phyloP scores from a whole-genome alignment of 2,329 filamentous ascomycete species.

The Daldinia eschscholtzii region DNA sequence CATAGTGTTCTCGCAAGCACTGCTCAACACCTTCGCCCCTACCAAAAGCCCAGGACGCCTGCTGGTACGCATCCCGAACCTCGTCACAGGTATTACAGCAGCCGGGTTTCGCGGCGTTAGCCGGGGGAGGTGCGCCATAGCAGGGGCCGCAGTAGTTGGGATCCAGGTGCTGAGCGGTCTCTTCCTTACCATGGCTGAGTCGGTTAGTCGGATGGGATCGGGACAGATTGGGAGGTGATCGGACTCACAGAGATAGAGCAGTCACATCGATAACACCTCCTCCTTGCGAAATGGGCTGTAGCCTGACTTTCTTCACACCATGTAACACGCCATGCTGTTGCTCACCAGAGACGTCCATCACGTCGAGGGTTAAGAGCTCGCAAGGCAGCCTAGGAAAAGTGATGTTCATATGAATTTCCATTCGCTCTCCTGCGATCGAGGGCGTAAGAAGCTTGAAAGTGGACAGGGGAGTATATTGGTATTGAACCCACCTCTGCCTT shows the following conservation, averaged over 20 bases:
- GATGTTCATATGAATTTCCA: constrained; percentile 99
- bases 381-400: constrained; percentile 95
- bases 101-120: constrained; percentile 79
- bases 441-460: constrained; percentile 45
- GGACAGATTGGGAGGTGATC: not conserved
- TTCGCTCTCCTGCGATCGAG: constrained; percentile 77
- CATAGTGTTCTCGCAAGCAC: constrained; percentile 94
- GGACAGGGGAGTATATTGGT: constrained; percentile 22
- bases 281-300: constrained; percentile 79
- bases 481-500: constrained; percentile 80
- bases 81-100: constrained; percentile 99
- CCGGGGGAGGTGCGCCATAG: constrained; percentile 84
- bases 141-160: constrained; percentile 94
- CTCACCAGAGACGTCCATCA: constrained; percentile 99
- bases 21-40: constrained; percentile 93
- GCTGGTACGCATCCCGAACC: constrained; percentile 92
- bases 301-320: constrained; percentile 90
- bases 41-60: constrained; percentile 92
- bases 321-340: constrained; percentile 95
- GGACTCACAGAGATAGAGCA: constrained; percentile 73
- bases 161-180: constrained; percentile 81
- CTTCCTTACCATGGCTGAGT: constrained; percentile 73
- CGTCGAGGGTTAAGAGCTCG: constrained; percentile 94
- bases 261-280: constrained; percentile 79
- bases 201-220: constrained; percentile 25